Evolutionary conservation across 2,329 filamentous ascomycete species (phyloP), one percentile per base, ranked within the genome.

Genomic region (Neospermospora avenae): DNA sequence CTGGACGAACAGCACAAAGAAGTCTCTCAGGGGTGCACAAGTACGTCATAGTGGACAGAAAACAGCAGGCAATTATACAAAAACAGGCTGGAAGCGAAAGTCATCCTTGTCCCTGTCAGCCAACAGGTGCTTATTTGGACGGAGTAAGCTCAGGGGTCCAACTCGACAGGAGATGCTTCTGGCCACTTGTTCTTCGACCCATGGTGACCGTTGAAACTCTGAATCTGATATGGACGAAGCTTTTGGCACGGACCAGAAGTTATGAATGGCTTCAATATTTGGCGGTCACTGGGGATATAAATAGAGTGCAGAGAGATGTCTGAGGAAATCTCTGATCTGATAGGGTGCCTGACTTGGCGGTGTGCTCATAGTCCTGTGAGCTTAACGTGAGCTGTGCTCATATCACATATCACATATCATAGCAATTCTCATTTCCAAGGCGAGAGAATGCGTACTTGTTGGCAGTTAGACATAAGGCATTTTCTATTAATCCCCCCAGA

Each of bases 81-180:
- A 58, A 58, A 53, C 56, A 58, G 48, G 56, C 56, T 58, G 46
- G 37, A 39, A 58, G 35, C 51, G 51, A 54, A 20, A 11, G 4
- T 13, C 11, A 54, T 39, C 37, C 37, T 35, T 25, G 37, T 35
- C 44, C 22, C 20, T 22, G 39, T n/a, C 28, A 22, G 45, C 25
- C n/a, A 18, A 3, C 25, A 25, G n/a, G n/a, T 16, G 24, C 24
- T 34, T 22, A 24, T 10, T 16, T 44, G 41, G 35, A 18, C 35
- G 37, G 41, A 56, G 18, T 16, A 31, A 31, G 49, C 18, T 16
- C 42, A 55, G 35, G 34, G 51, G 51, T 54, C 25, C 51, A 37
- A 18, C 31, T 18, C 35, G 28, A 41, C 42, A 46, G 34, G 22
- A 54, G 37, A 14, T 14, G 51, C 41, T 54, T 35, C 51, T 42